Percentiles rank a stretch among this genome's conserved stretches.
phyloP scores from a whole-genome alignment of 208 protist genomes.

The Vickermania spadyakhi region DNA sequence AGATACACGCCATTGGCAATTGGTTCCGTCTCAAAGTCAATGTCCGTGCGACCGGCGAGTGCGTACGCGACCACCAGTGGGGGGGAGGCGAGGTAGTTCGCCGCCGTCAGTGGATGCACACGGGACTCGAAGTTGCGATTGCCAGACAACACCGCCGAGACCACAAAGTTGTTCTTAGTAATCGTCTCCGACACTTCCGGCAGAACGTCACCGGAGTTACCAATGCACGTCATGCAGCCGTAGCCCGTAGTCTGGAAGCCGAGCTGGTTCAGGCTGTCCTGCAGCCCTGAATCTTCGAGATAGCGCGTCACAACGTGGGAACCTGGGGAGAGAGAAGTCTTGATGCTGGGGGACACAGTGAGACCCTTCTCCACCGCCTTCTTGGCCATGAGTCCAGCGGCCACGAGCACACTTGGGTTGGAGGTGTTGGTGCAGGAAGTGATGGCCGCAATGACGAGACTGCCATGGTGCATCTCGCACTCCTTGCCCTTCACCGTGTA shows the following conservation, averaged over 20 bases:
- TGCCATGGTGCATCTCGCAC: constrained; percentile 86
- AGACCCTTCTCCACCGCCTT: constrained; percentile 91
- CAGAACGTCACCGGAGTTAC: constrained; percentile 92
- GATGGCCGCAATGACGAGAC: constrained; percentile 94
- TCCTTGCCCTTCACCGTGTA: constrained; percentile 78
- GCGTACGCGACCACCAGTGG: constrained; percentile 95
- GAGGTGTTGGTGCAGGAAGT: constrained; percentile 96
- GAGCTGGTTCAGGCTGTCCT: constrained; percentile 75
- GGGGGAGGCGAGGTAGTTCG: constrained; percentile 95
- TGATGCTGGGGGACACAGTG: constrained; percentile 85
- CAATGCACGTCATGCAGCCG: constrained; percentile 97
- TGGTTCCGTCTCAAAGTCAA: constrained; percentile 89
- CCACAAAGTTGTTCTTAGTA: constrained; percentile 90
- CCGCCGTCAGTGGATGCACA: constrained; percentile 90
- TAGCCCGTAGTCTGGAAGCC: constrained; percentile 91
- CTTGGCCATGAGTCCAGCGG: constrained; percentile 89
- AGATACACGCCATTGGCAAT: constrained; percentile 93
- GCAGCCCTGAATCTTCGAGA: constrained; percentile 79
- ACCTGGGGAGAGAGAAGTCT: constrained; percentile 94
- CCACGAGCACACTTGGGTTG: constrained; percentile 94
- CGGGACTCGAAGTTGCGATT: constrained; percentile 97
- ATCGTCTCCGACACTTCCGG: constrained; percentile 89
- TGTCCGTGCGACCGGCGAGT: constrained; percentile 90
- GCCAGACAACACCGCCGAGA: constrained; percentile 90
- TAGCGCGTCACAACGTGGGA: constrained; percentile 95